Percentiles rank a stretch among this genome's conserved stretches.
Evolutionary conservation across 2,329 filamentous ascomycete species (phyloP).

Genomic region (Chrysoporthe cubensis): DNA sequence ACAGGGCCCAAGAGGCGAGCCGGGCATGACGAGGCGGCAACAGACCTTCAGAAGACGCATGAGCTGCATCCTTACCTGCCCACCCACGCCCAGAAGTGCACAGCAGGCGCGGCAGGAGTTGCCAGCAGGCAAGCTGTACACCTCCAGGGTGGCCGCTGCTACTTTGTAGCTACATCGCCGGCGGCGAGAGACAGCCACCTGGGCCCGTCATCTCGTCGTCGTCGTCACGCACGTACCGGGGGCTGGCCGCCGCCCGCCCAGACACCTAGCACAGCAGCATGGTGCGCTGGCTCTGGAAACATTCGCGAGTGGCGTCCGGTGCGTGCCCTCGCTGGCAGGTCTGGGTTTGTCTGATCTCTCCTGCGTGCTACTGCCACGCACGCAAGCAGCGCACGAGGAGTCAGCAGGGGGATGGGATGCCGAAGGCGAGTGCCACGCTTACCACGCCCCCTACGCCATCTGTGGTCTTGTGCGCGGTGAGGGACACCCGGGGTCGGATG

Average conservation of each 20-base stretch:
- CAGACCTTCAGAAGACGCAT: not conserved
- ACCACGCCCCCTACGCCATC: constrained; percentile 11
- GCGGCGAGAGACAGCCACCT: not conserved
- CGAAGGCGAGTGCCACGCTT: constrained; percentile 15
- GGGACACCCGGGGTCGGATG: constrained; percentile 20
- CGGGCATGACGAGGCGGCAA: not conserved
- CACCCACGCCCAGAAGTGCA: constrained; percentile 6
- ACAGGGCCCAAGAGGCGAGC: constrained; percentile 2
- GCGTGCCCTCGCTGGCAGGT: not conserved
- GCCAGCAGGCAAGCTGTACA: constrained; percentile 10
- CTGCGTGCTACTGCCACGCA: constrained; percentile 13
- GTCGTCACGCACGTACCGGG: constrained; percentile 1
- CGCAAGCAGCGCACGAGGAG: constrained; percentile 9
- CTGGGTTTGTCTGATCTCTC: not conserved
- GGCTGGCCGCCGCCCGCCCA: not conserved
- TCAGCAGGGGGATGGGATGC: not conserved
- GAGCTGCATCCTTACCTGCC: not conserved
- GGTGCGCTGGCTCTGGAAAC: not conserved
- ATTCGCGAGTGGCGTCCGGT: not conserved
- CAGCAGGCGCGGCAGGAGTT: constrained; percentile 12
- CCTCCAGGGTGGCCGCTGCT: not conserved
- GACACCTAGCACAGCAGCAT: constrained; percentile 4
- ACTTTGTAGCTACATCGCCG: not conserved
- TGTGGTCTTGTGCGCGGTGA: constrained; percentile 8
- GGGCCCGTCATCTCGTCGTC: not conserved